phyloP scores from a whole-genome alignment of 2,329 filamentous ascomycete species.

The Fusarium tuaranense region DNA sequence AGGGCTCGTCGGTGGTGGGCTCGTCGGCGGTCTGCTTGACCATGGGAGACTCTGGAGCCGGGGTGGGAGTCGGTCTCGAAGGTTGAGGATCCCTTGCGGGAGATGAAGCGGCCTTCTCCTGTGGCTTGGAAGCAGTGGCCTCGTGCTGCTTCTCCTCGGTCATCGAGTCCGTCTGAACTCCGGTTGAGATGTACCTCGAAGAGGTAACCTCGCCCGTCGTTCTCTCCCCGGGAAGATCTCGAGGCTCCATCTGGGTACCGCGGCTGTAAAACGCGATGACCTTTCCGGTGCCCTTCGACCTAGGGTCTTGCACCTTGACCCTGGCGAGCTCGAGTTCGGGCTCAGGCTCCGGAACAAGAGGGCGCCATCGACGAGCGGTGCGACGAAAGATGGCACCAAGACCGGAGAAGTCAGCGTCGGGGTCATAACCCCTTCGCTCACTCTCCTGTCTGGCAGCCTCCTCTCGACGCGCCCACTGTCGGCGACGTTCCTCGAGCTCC shows the following conservation, averaged over 20 bases:
- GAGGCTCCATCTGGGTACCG: constrained; percentile 17
- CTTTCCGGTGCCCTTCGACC: not conserved
- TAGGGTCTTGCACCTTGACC: not conserved
- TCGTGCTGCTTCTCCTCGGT: not conserved
- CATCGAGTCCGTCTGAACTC: constrained; percentile 10
- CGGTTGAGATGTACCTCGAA: not conserved
- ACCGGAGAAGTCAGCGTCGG: not conserved
- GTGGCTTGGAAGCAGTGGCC: not conserved
- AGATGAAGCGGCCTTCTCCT: not conserved
- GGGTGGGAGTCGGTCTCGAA: not conserved
- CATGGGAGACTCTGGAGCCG: not conserved
- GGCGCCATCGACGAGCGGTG: not conserved
- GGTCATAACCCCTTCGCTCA: not conserved
- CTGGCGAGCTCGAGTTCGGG: not conserved
- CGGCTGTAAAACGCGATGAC: not conserved
- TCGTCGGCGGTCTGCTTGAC: not conserved
- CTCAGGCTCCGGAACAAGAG: not conserved
- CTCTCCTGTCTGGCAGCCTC: constrained; percentile 1
- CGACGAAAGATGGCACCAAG: not conserved
- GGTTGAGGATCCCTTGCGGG: not conserved
- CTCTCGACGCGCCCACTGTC: not conserved
- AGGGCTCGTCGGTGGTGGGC: not conserved
- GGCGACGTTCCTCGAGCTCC: not conserved
- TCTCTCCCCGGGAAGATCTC: not conserved
- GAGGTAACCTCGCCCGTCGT: not conserved